Conservation (phyloP, 768 basidiomycete species). For the Russula sp. region DNA sequence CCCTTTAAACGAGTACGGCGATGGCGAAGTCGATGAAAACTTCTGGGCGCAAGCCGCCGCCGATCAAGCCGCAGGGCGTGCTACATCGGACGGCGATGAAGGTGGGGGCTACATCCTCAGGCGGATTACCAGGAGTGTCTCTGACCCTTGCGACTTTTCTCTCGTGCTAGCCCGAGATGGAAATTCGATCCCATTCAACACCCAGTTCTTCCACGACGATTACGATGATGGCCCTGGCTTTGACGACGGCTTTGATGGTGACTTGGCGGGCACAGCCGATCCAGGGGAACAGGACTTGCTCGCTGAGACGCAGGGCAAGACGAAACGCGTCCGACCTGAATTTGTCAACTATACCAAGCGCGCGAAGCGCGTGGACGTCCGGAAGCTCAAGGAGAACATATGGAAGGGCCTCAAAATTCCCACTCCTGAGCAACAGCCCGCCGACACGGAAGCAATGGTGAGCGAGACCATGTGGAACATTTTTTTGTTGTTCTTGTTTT, state of each 20-base stretch:
- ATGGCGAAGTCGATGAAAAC: constrained; percentile 90
- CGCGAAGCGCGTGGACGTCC: constrained; percentile 94
- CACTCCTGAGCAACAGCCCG: constrained; percentile 33
- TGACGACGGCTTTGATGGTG: constrained; percentile 61
- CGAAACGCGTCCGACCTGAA: constrained; percentile 77
- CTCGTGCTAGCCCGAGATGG: constrained; percentile 35
- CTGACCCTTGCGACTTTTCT: neutral
- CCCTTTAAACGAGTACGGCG: constrained; percentile 47
- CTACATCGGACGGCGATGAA: constrained; percentile 51
- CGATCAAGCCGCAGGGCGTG: constrained; percentile 58
- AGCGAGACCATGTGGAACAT: constrained; percentile 9
- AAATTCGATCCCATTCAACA: constrained; percentile 74
- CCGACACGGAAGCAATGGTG: constrained; percentile 48
- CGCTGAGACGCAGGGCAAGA: constrained; percentile 68
- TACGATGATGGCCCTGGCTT: constrained; percentile 66
- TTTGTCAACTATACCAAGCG: constrained; percentile 90
- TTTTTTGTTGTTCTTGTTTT: constrained; percentile 1
- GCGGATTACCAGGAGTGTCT: neutral
- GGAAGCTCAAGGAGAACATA: constrained; percentile 95
- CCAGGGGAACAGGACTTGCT: constrained; percentile 82
- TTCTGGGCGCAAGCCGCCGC: constrained; percentile 97
- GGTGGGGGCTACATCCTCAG: constrained; percentile 32
- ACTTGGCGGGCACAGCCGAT: constrained; percentile 38
- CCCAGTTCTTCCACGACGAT: constrained; percentile 95
- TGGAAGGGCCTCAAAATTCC: constrained; percentile 89